Evolutionary conservation across 257 asterid species (phyloP), one percentile per base, ranked within the genome.

Genomic region (Perilla frutescens): DNA sequence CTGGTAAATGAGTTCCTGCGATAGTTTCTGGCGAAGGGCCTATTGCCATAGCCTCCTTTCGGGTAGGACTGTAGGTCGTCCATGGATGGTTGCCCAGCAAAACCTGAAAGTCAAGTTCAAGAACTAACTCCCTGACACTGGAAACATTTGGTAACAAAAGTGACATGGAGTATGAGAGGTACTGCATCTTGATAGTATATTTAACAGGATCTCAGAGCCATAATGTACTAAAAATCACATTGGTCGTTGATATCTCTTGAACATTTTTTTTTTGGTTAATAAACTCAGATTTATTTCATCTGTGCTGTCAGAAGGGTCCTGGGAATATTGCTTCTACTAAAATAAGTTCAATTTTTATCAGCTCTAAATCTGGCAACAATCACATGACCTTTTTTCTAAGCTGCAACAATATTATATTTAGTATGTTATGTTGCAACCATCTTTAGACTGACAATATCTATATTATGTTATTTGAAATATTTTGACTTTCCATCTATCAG

Each of bases 1-100:
- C 89, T 81, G 74, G 86, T 84, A 66, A 87, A 89, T 66, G 97
- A 90, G 83, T 81, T 91, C 57, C 97, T 85, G 55, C 58, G 78
- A 53, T 84, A 88, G 70, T 72, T 79, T 83, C 81, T 90, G 82
- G 82, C 68, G 49, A 81, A 70, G 39, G 82, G 75, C 74, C 76
- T 82, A 13, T 45, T 70, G 57, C 79, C 79, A 48, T 79, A 70
- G 39, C 71, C 77, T 51, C 79, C 81, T 43, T 65, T 82, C 5
- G 50, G 77, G 72, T 81, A 77, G 76, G 77, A 77, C 57, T 77
- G 90, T 7, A 79, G 79, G 75, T 84, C 90, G 11, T 83, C 88
- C 37, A 77, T 40, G 6, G 84, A 79, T 45, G 91, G 70, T 58
- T 88, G 95, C 66, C 96, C 98, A 70, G 90, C 81, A 77, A 82